Base-by-base conservation (phyloP, 805 yeast species). In the Candida coquimbonensis region DNA sequence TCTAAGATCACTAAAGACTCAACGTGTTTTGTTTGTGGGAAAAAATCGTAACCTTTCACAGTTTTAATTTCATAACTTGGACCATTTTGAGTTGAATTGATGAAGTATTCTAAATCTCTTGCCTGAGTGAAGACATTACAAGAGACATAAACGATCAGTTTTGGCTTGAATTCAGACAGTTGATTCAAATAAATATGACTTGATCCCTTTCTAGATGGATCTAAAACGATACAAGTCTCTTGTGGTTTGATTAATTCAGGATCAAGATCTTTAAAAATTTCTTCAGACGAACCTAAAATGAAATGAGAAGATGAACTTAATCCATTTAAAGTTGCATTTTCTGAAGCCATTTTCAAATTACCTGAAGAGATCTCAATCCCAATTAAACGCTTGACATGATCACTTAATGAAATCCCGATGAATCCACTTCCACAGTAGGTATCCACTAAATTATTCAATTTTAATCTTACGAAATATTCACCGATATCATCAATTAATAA, bases 121-220 rank as follows among this genome's bases (percentile, higher is more conserved):
- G 98, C 98, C 66, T 91, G 99, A n/a, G 96, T 87, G 66, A 90
- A 96, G 39, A 91, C 99, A 62, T 91, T 91, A 68, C 99, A 91
- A 44, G 96, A 87, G 45, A 91, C 83, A 65, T 91, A 91, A 14
- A 93, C 88, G 45, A 93, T 79, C 52, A 81, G 77, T 19, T 81
- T 81, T 5, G 99, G 98, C 47, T 75, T 70, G 66, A 86, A 91
- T 7, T 70, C 81, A n/a, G 95, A 76, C 46, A 91, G 70, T 68
- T 91, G 99, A 47, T 79, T 78, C 64, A 91, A 69, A 57, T 90
- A 91, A 16, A 78, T 78, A 36, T 79, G 81, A 60, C 87, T 96
- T 59, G 98, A 90, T 1, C 99, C 99, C 64, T 91, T 93, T 60
- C 99, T 79, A 35, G 99, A 96, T 2, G 99, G 99, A 62, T 91